Base-by-base conservation (phyloP, 75 land plant genomes). In the Isoetes taiwanensis region DNA sequence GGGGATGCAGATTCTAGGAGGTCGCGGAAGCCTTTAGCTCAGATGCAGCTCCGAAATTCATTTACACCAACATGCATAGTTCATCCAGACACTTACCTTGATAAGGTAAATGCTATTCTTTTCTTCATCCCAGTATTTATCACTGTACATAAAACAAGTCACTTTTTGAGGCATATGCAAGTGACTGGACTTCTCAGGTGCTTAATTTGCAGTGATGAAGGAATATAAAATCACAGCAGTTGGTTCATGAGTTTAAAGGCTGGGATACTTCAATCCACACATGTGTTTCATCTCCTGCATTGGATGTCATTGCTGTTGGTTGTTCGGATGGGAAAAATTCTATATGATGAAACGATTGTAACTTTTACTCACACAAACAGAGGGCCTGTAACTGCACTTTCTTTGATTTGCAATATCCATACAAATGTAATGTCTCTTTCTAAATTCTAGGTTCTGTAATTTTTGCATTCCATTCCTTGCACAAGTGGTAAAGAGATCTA, bases 71-170 rank as follows among this genome's bases (percentile, higher is more conserved):
- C 76, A 16, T 93, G 95, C 54, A 62, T 93, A 4, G 74, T 87
- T 82, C 98, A 93, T 73, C 98, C 98, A 11, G 95, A 93, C 41
- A 87, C 98, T 54, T 93, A 93, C 63, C 74, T 93, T 3, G 86
- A 93, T 76, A 93, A 93, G 78, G 90, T 90, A 48, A 65, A 8
- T 19, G 6, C 1, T 12, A 62, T 46, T 20, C 8, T 17, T 27
- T 43, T 30, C 43, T 28, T 2, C 32, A 30, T 32, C 14, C 16
- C 33, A n/a, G 16, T 32, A 30, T 56, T 2, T 11, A 21, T n/a
- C n/a, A n/a, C n/a, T n/a, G n/a, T n/a, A n/a, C n/a, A n/a, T n/a
- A n/a, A n/a, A n/a, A n/a, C n/a, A n/a, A n/a, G n/a, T n/a, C n/a
- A n/a, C n/a, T n/a, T n/a, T n/a, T n/a, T n/a, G n/a, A n/a, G n/a